Conservation (phyloP, 2,329 filamentous ascomycete genomes). For the Arthrobotrys megalospora region DNA sequence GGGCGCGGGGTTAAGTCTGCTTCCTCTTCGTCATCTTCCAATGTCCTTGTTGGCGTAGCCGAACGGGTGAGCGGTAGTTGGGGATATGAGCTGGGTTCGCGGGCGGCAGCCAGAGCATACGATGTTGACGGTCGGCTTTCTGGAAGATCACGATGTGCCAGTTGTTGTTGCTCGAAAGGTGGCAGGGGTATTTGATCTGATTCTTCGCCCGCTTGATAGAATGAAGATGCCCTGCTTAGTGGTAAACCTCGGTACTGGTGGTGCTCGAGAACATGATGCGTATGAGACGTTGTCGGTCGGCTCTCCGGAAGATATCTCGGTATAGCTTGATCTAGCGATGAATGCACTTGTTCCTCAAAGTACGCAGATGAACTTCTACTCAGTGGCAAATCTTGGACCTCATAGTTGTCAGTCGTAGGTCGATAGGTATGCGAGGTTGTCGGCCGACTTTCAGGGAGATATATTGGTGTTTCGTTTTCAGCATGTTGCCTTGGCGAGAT, state of each 20-base stretch:
- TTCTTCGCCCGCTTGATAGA: conserved; percentile 22
- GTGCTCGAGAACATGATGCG: background rate
- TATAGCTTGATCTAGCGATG: background rate
- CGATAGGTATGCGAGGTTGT: conserved; percentile 23
- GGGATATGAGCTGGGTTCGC: background rate
- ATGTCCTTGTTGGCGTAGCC: conserved; percentile 6
- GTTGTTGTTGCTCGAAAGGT: background rate
- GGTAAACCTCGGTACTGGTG: conserved; percentile 26
- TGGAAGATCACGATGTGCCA: background rate
- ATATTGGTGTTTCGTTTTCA: background rate
- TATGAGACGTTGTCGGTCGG: conserved; percentile 29
- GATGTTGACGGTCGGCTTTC: conserved; percentile 39
- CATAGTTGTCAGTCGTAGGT: background rate
- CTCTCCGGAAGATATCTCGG: conserved; percentile 26
- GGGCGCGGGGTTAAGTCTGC: conserved; percentile 47
- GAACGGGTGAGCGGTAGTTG: conserved; percentile 31
- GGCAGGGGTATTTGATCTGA: background rate
- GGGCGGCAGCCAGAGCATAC: background rate
- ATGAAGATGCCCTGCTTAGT: conserved; percentile 45
- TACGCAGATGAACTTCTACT: conserved; percentile 42
- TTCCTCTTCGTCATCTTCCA: conserved; percentile 24
- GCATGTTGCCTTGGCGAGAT: background rate
- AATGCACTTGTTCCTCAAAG: background rate
- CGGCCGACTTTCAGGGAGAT: conserved; percentile 43
- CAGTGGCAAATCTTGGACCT: conserved; percentile 20